These are phyloP conservation scores for Hippophae tibetana DNA, from an alignment of 306 rosid species.

Conservation along the genomic window DNA sequence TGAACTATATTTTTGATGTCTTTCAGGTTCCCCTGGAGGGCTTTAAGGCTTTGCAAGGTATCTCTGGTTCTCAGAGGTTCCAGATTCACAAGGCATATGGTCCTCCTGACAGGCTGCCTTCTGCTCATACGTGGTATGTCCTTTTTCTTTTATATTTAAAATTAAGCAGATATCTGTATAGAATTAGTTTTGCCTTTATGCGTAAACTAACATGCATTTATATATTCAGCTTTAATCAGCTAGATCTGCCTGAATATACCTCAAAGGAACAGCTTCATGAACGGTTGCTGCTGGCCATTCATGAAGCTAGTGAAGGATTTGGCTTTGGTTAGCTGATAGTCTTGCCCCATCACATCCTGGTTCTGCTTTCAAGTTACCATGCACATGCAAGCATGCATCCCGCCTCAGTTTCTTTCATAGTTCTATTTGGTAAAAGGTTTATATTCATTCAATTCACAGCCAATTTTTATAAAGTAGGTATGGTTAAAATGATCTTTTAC, in stretches of 20 bases:
- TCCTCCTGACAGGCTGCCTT: slow-evolving; percentile 91
- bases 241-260: slow-evolving; percentile 94
- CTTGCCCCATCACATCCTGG: slow-evolving; percentile 26
- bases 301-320: slow-evolving; percentile 96
- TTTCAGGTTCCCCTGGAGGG: slow-evolving; percentile 97
- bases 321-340: slow-evolving; percentile 66
- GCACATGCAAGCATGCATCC: slow-evolving; percentile 40
- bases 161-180: not conserved
- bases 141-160: not conserved
- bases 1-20: slow-evolving; percentile 12
- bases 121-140: slow-evolving; percentile 94
- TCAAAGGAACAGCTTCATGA: slow-evolving; percentile 92
- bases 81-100: slow-evolving; percentile 99
- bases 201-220: slow-evolving; percentile 16
- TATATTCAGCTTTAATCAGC: slow-evolving; percentile 80
- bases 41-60: slow-evolving; percentile 95
- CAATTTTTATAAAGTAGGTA: too few relatives aligned
- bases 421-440: not conserved
- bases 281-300: slow-evolving; percentile 91
- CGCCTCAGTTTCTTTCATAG: slow-evolving; percentile 2
- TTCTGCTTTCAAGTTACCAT: slow-evolving; percentile 31
- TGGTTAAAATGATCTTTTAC: too few relatives aligned
- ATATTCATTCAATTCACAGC: not conserved
- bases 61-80: slow-evolving; percentile 96
- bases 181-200: slow-evolving; percentile 6